A percentile compares a stretch with the other conserved stretches of the same genome.
Evolutionary conservation across 2,329 filamentous ascomycete species (phyloP).

Genomic region (Dactylonectria estremocensis): DNA sequence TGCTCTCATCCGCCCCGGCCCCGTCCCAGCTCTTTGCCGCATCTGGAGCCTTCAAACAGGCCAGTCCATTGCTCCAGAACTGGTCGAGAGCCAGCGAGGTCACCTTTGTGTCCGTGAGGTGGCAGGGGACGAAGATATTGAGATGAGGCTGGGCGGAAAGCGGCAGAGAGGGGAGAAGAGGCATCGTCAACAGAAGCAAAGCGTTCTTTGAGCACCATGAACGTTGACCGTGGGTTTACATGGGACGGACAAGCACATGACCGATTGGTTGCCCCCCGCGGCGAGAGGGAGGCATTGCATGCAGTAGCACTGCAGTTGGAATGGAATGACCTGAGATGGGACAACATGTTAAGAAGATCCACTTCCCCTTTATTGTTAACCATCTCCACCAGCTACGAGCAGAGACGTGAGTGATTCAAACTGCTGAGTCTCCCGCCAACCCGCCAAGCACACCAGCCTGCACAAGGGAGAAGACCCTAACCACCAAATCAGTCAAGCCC

Average conservation of each 20-base stretch:
- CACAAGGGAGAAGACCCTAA: background rate
- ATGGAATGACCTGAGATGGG: conserved; percentile 36
- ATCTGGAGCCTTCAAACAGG: conserved; percentile 39
- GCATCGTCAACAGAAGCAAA: background rate
- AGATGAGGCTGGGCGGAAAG: conserved; percentile 16
- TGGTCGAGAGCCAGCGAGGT: conserved; percentile 24
- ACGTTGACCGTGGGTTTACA: background rate
- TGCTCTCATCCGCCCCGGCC: conserved; percentile 27
- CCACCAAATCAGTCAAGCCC: background rate
- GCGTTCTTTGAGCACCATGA: conserved; percentile 26
- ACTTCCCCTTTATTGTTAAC: conserved; percentile 14
- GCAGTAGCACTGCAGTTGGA: conserved; percentile 12
- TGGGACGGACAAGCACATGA: background rate
- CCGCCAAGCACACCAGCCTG: background rate
- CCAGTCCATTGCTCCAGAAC: conserved; percentile 28
- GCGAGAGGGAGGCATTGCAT: conserved; percentile 22
- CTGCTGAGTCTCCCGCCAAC: conserved; percentile 30
- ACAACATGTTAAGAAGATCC: conserved; percentile 25
- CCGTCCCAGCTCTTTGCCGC: conserved; percentile 37
- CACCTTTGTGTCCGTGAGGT: conserved; percentile 27
- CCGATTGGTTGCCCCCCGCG: background rate
- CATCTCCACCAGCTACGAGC: conserved; percentile 1
- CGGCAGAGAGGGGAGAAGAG: conserved; percentile 24
- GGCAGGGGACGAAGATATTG: conserved; percentile 10
- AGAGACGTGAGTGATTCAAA: background rate